These are phyloP conservation scores for Aphanomyces stellatus DNA, from an alignment of 352 stramenopile species.

Conservation along the genomic window DNA sequence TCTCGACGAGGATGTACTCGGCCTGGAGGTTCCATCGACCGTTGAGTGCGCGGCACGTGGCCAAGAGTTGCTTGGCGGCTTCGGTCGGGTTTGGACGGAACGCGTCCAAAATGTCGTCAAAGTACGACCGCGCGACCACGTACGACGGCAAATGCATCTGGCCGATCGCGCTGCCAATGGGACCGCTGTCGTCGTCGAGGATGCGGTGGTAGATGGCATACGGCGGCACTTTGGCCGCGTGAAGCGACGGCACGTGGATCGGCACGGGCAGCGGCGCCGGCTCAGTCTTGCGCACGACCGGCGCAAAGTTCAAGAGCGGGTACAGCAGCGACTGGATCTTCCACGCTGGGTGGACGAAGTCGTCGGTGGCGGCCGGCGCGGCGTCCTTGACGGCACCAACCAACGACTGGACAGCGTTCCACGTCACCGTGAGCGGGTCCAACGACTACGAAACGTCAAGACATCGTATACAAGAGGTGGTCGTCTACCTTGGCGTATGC, in stretches of 20 bases:
- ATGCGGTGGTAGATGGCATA: slow-evolving; percentile 65
- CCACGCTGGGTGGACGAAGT: slow-evolving; percentile 28
- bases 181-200: slow-evolving; percentile 61
- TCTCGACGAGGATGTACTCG: slow-evolving; percentile 75
- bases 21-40: slow-evolving; percentile 56
- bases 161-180: slow-evolving; percentile 47
- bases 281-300: slow-evolving; percentile 30
- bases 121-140: slow-evolving; percentile 41
- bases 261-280: slow-evolving; percentile 31
- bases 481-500: slow-evolving; percentile 34
- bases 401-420: slow-evolving; percentile 47
- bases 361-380: slow-evolving; percentile 25
- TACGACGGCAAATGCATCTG: slow-evolving; percentile 66
- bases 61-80: slow-evolving; percentile 60
- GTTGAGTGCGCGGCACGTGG: slow-evolving; percentile 48
- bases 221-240: slow-evolving; percentile 48
- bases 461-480: neutral
- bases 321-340: slow-evolving; percentile 46
- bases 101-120: slow-evolving; percentile 45
- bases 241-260: slow-evolving; percentile 27
- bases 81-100: slow-evolving; percentile 62
- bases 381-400: slow-evolving; percentile 20
- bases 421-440: slow-evolving; percentile 47
- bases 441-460: slow-evolving; percentile 21
- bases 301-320: slow-evolving; percentile 43